phyloP scores from a whole-genome alignment of 2,329 filamentous ascomycete species.

The Cryoendolithus antarcticus region DNA sequence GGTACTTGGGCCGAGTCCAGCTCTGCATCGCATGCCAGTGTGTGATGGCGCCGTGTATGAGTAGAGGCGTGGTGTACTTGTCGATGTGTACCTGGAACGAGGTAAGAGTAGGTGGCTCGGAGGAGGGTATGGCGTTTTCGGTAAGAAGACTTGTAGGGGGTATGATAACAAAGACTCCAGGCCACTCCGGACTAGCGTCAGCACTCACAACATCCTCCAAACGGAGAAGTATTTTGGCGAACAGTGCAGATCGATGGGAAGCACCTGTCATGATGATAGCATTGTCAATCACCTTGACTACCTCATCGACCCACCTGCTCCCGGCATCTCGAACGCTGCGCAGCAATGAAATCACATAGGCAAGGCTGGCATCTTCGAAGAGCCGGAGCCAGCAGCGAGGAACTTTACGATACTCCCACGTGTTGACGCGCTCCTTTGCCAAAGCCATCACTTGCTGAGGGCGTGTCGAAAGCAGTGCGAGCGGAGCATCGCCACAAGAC shows the following conservation, averaged over 20 bases:
- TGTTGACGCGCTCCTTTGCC: conserved; percentile 55
- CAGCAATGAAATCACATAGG: conserved; percentile 38
- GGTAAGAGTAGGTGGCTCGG: no score
- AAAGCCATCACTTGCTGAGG: conserved; percentile 44
- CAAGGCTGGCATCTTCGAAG: conserved; percentile 58
- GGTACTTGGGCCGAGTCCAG: conserved; percentile 65
- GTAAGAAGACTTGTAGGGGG: no score
- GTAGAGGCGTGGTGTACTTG: conserved; percentile 39
- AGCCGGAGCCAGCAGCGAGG: conserved; percentile 57
- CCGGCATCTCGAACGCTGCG: no score
- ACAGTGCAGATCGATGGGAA: no score
- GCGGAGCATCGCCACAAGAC: conserved; percentile 29
- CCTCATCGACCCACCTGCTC: no score
- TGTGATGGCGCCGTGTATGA: conserved; percentile 53
- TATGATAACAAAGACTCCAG: no score
- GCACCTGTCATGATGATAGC: no score
- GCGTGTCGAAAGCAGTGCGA: conserved; percentile 24
- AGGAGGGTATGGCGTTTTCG: no score
- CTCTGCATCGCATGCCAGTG: conserved; percentile 69
- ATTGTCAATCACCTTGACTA: no score
- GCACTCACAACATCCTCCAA: no score
- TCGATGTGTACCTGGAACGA: conserved; percentile 20
- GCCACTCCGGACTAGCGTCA: no score
- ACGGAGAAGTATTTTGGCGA: no score
- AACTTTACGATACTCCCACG: conserved; percentile 55